Evolutionary conservation across 2,329 filamentous ascomycete species (phyloP).

Genomic region (Thielaviopsis ethacetica): DNA sequence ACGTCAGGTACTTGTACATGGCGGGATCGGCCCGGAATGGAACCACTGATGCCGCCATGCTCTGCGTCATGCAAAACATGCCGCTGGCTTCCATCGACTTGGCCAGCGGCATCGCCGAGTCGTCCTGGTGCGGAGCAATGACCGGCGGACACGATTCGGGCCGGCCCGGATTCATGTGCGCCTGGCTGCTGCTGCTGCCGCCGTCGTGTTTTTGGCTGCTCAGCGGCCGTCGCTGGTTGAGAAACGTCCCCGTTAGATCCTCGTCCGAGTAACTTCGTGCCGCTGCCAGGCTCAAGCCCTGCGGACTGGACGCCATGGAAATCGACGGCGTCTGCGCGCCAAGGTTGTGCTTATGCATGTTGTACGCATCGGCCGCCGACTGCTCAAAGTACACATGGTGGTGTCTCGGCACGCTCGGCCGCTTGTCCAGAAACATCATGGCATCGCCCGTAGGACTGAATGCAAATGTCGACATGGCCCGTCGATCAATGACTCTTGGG

Average conservation of each 20-base stretch:
- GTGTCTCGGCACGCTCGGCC: constrained; percentile 20
- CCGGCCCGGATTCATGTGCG: background rate
- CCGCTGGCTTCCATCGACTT: constrained; percentile 42
- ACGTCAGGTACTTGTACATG: constrained; percentile 39
- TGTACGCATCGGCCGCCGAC: background rate
- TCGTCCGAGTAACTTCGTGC: constrained; percentile 51
- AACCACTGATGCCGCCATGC: constrained; percentile 44
- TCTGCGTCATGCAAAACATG: constrained; percentile 40
- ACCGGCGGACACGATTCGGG: constrained; percentile 12
- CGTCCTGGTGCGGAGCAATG: constrained; percentile 23
- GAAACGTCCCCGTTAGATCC: constrained; percentile 43
- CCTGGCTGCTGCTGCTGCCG: constrained; percentile 18
- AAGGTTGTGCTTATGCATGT: constrained; percentile 20
- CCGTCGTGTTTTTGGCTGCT: constrained; percentile 24
- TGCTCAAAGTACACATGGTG: background rate
- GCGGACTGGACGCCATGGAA: constrained; percentile 32
- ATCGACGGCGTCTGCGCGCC: constrained; percentile 21
- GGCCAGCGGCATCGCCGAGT: constrained; percentile 35
- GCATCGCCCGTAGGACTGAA: constrained; percentile 45
- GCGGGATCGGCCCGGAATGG: constrained; percentile 34
- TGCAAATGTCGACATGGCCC: constrained; percentile 42
- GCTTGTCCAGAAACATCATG: constrained; percentile 45
- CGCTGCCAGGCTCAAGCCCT: constrained; percentile 33
- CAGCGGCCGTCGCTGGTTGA: constrained; percentile 18
- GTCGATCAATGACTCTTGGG: constrained; percentile 44